Base-by-base conservation (phyloP, 1,139 yeast genomes). In the Pichia sp. region DNA sequence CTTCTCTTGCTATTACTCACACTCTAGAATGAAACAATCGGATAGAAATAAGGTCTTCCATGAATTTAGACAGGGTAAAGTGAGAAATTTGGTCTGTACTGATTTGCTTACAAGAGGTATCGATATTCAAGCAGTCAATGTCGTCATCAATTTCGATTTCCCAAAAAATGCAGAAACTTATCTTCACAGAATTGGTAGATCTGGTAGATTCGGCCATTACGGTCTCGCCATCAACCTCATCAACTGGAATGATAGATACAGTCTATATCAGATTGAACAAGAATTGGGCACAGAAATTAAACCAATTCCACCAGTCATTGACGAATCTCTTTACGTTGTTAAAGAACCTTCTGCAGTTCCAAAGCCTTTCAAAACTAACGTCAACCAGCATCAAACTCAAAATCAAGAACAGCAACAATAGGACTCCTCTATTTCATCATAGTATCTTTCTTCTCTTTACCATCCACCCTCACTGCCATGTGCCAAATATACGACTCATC, bases 11-110 rank as follows among this genome's bases (percentile, higher is more conserved):
- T 91, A 82, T 64, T 93, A 86, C 60, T 85, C 96, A 19, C 98
- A 91, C 60, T 97, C 98, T 10, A 84, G 80, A 60, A 93, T 91
- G 98, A 91, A 94, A 26, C 98, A 93, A 66, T 82, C 82, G 45
- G 95, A 94, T 39, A 84, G 98, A 72, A 93, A 91, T 67, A 85
- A 88, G 60, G 98, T 91, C 11, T 93, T 91, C 74, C 98, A 91
- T 59, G 98, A 91, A 60, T 93, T 91, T 63, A 84, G 98, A 71
- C 95, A 87, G 62, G 98, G 98, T 37, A 88, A 86, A 60, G 96
- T 93, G 55, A 83, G 98, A 67, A 91, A 93, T 56, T 72, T 91
- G 55, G 98, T 91, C 27, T 91, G 98, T 64, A 85, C 97, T 1
- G 98, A 93, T 66, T 72, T 91, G 48, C 74, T 93, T 51, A 91